Base-by-base conservation (phyloP, 2,329 filamentous ascomycete species). In the Trichoderma koningiopsis region DNA sequence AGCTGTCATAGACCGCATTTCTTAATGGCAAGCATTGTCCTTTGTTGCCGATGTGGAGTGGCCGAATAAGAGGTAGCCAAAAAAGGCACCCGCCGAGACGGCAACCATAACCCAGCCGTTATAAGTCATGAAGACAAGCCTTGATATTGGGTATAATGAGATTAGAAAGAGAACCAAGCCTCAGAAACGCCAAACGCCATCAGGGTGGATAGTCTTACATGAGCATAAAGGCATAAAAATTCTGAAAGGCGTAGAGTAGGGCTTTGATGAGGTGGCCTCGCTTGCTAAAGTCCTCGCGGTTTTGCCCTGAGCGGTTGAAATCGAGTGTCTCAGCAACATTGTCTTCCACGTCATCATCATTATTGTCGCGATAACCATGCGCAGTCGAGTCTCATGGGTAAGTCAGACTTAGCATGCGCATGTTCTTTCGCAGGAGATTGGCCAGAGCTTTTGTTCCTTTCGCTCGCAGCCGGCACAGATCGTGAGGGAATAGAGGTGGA, bases 51-150 rank as follows among this genome's bases (percentile, higher is more conserved):
- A 86, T 0, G 89, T 89, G 66, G 85, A 84, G 68, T 88, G 87
- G 19, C 92, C 91, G 82, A 97, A 99, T 56, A 91, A 75, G 70
- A 97, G 78, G 78, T 97, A 97, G 55, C 96, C 96, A 56, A 97
- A 80, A 73, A 96, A 97, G 0, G 95, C 94, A 19, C 96, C 96
- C 11, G 96, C 83, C 0, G 92, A 92, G 19, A 98, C 94, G 3
- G 95, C 88, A 73, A 97, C 81, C 96, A 99, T 99, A 74, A 99
- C 90, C 90, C 92, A 97, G 68, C 96, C 96, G 76, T 99, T 99
- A 83, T 99, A 99, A n/a, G 96, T 99, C 96, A 99, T 99, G 82
- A 99, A 99, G 27, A 99, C 83, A 71, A 99, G 85, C 96, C 95
- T 98, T 43, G 37, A 10, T 7, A 37, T 37, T 10, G 24, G 4